Conservation (phyloP, 495 filamentous ascomycete genomes). For the Neurospora pannonica region DNA sequence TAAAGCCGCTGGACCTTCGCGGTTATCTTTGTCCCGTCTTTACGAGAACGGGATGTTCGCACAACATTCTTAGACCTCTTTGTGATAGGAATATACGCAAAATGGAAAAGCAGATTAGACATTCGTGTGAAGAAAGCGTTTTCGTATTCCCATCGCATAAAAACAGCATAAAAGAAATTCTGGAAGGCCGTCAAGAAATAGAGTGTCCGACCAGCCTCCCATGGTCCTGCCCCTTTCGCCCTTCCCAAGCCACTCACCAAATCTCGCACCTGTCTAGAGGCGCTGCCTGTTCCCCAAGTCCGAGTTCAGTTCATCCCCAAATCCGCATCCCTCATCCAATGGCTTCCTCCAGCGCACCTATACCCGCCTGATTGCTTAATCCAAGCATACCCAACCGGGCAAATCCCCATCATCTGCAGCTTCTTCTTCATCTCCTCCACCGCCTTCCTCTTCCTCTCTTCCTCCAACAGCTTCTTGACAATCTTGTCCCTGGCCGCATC, state of each 20-base stretch:
- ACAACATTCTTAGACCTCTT: neutral
- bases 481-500: slow-evolving; percentile 18
- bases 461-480: slow-evolving; percentile 17
- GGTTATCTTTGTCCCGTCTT: neutral
- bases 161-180: neutral
- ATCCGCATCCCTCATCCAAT: too few relatives aligned
- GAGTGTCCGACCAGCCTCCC: neutral
- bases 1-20: neutral
- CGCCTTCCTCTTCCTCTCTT: slow-evolving; percentile 21
- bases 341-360: slow-evolving; percentile 27
- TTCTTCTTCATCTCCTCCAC: slow-evolving; percentile 35
- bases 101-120: neutral
- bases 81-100: accelerated
- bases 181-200: neutral
- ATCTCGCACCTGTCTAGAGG: too few relatives aligned
- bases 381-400: slow-evolving; percentile 44
- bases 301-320: neutral
- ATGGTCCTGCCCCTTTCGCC: neutral
- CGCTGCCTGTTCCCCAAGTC: too few relatives aligned
- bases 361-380: slow-evolving; percentile 45
- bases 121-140: neutral
- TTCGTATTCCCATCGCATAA: too few relatives aligned
- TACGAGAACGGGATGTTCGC: neutral
- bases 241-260: too few relatives aligned
- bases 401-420: slow-evolving; percentile 40